Base-by-base conservation (phyloP, 352 stramenopile species). In the Pythium volutum region DNA sequence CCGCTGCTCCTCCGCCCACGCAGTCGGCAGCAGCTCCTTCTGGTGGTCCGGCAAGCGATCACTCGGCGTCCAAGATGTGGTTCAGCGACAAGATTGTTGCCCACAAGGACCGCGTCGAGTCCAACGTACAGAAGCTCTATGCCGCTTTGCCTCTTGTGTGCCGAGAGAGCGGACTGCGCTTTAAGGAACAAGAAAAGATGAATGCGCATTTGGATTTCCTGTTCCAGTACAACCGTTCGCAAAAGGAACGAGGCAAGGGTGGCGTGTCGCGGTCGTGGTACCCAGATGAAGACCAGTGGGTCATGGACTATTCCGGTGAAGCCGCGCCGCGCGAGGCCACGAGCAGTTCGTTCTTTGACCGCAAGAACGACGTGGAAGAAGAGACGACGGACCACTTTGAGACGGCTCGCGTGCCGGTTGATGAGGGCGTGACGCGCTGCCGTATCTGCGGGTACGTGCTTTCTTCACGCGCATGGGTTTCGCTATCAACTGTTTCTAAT, bases 61-160 rank as follows among this genome's bases (percentile, higher is more conserved):
- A 46, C 5, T 57, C 5, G 43, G 70, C 77, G 16, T 91, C 81
- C n/a, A 76, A 81, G 31, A 90, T 93, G 81, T 93, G 81, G 81
- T 91, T 93, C 60, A 93, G 83, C 41, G 81, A 93, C 64, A 90
- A 88, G 64, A 74, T 93, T 41, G 77, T 91, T 20, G 67, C 75
- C 27, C 83, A 93, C 67, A 95, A 95, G 52, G 82, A 93, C 10
- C 81, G 86, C 20, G 82, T 95, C 23, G 86, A 93, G 67, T 88
- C 80, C 3, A 92, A 95, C 45, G 77, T 95, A 18, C 83, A 93
- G 57, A 91, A 89, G 49, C 58, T 95, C n/a, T 95, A 95, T 56
- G 84, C 82, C 4, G 86, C 79, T 16, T 66, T 95, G 42, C 86
- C 86, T 15, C 74, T 93, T 23, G 81, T 95, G 53, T 95, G 81